phyloP scores from a whole-genome alignment of 495 filamentous ascomycete species.

The Penicillium paradoxum region DNA sequence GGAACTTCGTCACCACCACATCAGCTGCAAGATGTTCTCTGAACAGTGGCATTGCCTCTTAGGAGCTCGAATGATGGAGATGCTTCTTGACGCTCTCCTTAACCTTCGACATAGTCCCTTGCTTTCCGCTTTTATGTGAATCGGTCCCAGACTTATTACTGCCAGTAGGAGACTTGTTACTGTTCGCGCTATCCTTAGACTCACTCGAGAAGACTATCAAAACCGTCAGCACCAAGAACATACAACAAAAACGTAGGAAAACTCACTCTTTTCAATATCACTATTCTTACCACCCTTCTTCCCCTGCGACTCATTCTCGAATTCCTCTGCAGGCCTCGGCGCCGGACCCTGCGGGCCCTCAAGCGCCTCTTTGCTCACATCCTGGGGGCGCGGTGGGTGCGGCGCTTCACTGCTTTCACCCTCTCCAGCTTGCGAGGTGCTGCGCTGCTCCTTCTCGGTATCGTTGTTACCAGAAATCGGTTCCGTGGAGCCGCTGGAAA shows the following conservation, averaged over 20 bases:
- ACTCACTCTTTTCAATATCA: constrained; percentile 2
- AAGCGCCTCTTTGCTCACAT: constrained; percentile 34
- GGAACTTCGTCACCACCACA: background rate
- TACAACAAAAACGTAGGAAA: background rate
- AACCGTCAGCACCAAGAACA: background rate
- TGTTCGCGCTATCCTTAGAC: background rate
- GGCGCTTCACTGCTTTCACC: constrained; percentile 1
- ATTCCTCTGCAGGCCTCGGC: constrained; percentile 24
- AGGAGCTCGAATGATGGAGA: constrained; percentile 16
- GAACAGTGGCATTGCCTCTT: background rate
- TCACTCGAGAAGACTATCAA: background rate
- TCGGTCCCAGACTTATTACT: constrained; percentile 4
- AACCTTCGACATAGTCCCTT: constrained; percentile 23
- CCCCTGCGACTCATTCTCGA: constrained; percentile 22
- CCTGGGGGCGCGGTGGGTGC: background rate
- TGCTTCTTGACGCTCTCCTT: constrained; percentile 33
- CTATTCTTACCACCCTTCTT: background rate
- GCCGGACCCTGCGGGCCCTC: constrained; percentile 30
- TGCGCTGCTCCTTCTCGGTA: constrained; percentile 1
- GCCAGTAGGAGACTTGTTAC: background rate
- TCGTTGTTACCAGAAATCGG: background rate
- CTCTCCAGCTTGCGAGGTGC: background rate
- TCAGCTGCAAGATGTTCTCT: background rate
- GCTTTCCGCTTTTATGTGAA: constrained; percentile 6
- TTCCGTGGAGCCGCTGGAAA: background rate